Base-by-base conservation (phyloP, 257 asterid genomes). In the Plantago major region DNA sequence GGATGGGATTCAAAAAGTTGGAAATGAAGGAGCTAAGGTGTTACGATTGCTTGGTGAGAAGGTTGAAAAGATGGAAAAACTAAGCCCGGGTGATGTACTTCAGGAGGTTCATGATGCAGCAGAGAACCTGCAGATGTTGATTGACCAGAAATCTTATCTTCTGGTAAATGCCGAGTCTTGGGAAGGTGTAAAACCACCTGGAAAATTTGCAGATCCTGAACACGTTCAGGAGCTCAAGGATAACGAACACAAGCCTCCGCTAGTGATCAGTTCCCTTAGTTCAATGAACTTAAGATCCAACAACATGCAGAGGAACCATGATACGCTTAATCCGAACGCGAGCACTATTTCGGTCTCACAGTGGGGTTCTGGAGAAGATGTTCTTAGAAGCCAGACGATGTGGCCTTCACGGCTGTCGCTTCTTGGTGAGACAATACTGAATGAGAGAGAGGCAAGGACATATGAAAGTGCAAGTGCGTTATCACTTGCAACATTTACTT, bases 341-440 rank as follows among this genome's bases (percentile, higher is more conserved):
- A 81, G 85, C 69, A 42, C 67, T 60, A 13, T 71, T 18, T 78
- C 95, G 0, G 73, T 46, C 48, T 82, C 95, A n/a, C 88, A 89
- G 37, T 80, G 72, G 84, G 96, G 78, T 12, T 81, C 95, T 0
- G 84, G 83, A 44, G 97, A 85, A 64, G 89, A 84, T 15, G 47
- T 67, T 64, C 81, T 92, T 10, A 64, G 69, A 60, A 74, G 84
- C 43, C 96, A 86, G 75, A 71, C 83, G 0, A 75, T 83, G 87
- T 93, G 99, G 99, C 96, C 99, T 9, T 93, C 99, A 0, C 77
- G 94, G 11, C 92, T 93, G 62, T 93, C 99, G n/a, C 55, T 93
- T 15, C 42, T 89, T 1, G 96, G 91, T 0, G 97, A 87, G 9
- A 67, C 72, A 15, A 56, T 87, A 47, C 70, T 85, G 2, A 93